Base-by-base conservation (phyloP, 495 filamentous ascomycete species). In the Filosporella fistucella region DNA sequence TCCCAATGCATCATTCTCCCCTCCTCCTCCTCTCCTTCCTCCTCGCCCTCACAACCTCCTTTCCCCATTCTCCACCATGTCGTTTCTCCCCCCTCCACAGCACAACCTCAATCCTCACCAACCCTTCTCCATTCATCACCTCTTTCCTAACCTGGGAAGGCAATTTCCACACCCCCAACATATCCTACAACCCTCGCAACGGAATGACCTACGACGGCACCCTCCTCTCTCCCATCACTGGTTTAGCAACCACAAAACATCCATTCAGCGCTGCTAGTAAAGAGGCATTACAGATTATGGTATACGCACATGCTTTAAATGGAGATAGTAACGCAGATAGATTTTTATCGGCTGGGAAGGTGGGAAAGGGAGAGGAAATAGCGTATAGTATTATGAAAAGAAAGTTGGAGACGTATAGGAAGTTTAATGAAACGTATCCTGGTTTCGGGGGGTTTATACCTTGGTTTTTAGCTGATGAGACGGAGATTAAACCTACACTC, bases 141-240 rank as follows among this genome's bases (percentile, higher is more conserved):
- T 59, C 64, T 47, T 21, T 67, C 21, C 25, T 67, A 21, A 66
- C 59, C 35, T 67, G 63, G 61, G 64, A 67, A 37, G 63, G 63
- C 24, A 49, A 63, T 17, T 66, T 66, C 38, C 63, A 64, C 23
- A 59, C 62, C 36, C 62, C 63, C 40, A 61, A 63, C 30, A 47
- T 67, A 33, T 56, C 56, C 21, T 65, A 63, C 36, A 67, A 67
- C 38, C 49, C 47, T 10, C 49, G 36, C 4, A 67, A 67, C 45
- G 64, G 59, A 22, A 64, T 67, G 57, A 62, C 59, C 20, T 66
- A 67, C 36, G 63, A 67, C 41, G 64, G 64, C 6, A 66, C 64
- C 16, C 55, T 63, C 4, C 53, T 67, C 26, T 61, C 65, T 29
- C 57, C 45, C 46, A 50, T 42, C 5, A 66, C 64, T 21, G 63